Percentiles rank a stretch among this genome's conserved stretches.
Conservation (phyloP, 495 filamentous ascomycete genomes). For the Usnea hakonensis region DNA sequence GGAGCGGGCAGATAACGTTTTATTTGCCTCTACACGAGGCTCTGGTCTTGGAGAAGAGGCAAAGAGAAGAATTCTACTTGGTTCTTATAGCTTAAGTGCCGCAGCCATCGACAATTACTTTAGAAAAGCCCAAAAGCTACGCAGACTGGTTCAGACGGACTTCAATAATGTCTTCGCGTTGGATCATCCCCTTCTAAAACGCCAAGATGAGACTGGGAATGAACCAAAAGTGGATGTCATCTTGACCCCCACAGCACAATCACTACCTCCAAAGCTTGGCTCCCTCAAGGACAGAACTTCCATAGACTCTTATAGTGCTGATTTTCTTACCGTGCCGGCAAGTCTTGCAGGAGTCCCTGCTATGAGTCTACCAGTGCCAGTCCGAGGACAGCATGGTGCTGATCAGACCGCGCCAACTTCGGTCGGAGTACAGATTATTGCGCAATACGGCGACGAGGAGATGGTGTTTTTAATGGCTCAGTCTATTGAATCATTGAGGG, state of each 20-base stretch:
- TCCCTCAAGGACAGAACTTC: slow-evolving; percentile 38
- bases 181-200: slow-evolving; percentile 54
- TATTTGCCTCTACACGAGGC: slow-evolving; percentile 70
- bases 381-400: slow-evolving; percentile 26
- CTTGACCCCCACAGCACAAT: slow-evolving; percentile 80
- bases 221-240: slow-evolving; percentile 68
- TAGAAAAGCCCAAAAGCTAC: slow-evolving; percentile 80
- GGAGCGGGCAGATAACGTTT: slow-evolving; percentile 39
- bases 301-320: slow-evolving; percentile 70
- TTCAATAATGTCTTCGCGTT: slow-evolving; percentile 71
- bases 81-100: slow-evolving; percentile 84
- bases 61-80: slow-evolving; percentile 74
- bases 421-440: slow-evolving; percentile 80
- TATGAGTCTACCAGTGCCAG: slow-evolving; percentile 67
- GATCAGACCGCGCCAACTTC: slow-evolving; percentile 18
- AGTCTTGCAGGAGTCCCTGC: slow-evolving; percentile 88
- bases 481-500: slow-evolving; percentile 30
- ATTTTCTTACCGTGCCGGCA: slow-evolving; percentile 93
- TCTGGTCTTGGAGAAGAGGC: slow-evolving; percentile 77
- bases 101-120: slow-evolving; percentile 95
- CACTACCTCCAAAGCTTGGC: slow-evolving; percentile 58
- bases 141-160: slow-evolving; percentile 73
- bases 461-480: slow-evolving; percentile 50
- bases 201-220: slow-evolving; percentile 39
- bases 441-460: slow-evolving; percentile 84